phyloP scores from a whole-genome alignment of 1,139 yeast genomes.

The Magnusiomyces suaveolens region DNA sequence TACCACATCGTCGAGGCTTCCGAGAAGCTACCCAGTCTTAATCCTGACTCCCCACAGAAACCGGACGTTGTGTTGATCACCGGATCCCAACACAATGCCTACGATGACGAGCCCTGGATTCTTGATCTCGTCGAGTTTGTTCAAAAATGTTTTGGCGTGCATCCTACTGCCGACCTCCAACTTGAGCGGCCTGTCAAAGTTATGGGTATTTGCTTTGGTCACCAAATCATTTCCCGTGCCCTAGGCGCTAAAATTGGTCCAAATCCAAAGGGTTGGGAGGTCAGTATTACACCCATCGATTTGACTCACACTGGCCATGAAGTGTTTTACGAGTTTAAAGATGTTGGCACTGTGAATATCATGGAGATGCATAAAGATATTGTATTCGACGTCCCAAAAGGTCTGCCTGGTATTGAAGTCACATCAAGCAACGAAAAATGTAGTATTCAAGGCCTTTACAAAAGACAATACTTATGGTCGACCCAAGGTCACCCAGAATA shows the following conservation, averaged over 20 bases:
- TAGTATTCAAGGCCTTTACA: conserved; percentile 53
- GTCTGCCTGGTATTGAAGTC: conserved; percentile 30
- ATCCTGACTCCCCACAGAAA: conserved; percentile 21
- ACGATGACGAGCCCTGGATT: neutral
- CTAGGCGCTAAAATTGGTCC: conserved; percentile 52
- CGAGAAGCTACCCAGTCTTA: conserved; percentile 36
- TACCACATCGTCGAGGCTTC: conserved; percentile 36
- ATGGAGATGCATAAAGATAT: conserved; percentile 66
- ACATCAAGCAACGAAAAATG: conserved; percentile 43
- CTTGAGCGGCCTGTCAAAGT: neutral
- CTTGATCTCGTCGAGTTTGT: neutral
- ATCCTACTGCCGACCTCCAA: neutral
- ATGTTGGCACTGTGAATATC: conserved; percentile 30
- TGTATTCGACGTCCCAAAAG: conserved; percentile 40
- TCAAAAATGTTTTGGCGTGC: neutral
- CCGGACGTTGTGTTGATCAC: neutral
- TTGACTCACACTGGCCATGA: conserved; percentile 35
- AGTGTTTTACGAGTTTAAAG: conserved; percentile 30
- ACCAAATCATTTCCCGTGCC: conserved; percentile 62
- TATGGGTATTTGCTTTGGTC: conserved; percentile 78
- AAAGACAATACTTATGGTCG: conserved; percentile 42
- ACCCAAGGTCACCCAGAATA: conserved; percentile 93
- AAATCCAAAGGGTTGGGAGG: conserved; percentile 63
- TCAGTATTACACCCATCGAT: conserved; percentile 48
- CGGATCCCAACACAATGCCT: neutral